Percentiles rank a stretch among this genome's conserved stretches.
Conservation (phyloP, 2,329 filamentous ascomycete genomes). For the Purpureocillium takamizusanense region DNA sequence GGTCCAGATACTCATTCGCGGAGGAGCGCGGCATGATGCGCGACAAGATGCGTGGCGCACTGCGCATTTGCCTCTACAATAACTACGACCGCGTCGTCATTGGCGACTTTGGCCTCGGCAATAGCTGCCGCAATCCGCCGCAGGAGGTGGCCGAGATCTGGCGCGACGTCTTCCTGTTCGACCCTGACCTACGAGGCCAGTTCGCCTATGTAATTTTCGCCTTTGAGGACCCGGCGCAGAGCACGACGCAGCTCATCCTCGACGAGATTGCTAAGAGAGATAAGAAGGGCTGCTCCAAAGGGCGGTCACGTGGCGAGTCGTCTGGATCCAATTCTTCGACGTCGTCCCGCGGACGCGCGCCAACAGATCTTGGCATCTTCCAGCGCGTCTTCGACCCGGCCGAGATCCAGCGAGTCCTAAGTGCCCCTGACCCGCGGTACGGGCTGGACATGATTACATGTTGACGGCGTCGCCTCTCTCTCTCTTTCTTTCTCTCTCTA, state of each 20-base stretch:
- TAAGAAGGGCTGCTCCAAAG: slow-evolving; percentile 23
- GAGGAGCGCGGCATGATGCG: slow-evolving; percentile 63
- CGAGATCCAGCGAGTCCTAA: slow-evolving; percentile 41
- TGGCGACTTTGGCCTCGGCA: slow-evolving; percentile 57
- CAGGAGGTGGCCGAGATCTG: slow-evolving; percentile 57
- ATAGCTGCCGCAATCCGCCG: slow-evolving; percentile 55
- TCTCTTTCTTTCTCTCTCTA: too few species aligned
- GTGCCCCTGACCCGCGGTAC: slow-evolving; percentile 44
- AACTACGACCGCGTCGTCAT: slow-evolving; percentile 49
- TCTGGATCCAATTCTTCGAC: slow-evolving; percentile 18
- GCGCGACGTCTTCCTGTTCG: slow-evolving; percentile 55
- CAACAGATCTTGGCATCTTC: slow-evolving; percentile 44
- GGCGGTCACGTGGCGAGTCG: slow-evolving; percentile 21
- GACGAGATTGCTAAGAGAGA: slow-evolving; percentile 47
- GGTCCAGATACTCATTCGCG: slow-evolving; percentile 62
- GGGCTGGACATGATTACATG: slow-evolving; percentile 42
- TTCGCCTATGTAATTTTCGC: slow-evolving; percentile 55
- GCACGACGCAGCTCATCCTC: slow-evolving; percentile 41
- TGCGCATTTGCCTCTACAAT: slow-evolving; percentile 59
- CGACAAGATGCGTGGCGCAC: slow-evolving; percentile 62
- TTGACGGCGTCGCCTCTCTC: slow-evolving; percentile 8
- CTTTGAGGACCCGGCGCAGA: slow-evolving; percentile 49
- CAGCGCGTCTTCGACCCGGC: slow-evolving; percentile 38
- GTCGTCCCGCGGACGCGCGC: slow-evolving; percentile 19
- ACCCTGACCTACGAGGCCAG: slow-evolving; percentile 52